These are phyloP conservation scores for Tolypocladium inflatum DNA, from an alignment of 2,329 filamentous ascomycete species.

Conservation along the genomic window DNA sequence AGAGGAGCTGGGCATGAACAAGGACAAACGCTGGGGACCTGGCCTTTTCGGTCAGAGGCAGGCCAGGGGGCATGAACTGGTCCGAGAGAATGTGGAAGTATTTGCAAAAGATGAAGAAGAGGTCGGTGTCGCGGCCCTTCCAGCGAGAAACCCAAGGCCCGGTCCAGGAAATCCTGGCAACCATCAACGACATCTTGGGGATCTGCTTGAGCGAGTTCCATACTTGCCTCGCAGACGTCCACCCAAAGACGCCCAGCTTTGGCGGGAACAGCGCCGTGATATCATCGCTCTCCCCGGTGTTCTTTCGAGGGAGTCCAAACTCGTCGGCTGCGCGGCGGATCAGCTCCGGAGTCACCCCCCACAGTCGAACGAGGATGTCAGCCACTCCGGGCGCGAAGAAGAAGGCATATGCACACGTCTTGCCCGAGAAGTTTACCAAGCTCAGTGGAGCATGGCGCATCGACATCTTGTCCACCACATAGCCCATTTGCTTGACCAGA, in stretches of 20 bases:
- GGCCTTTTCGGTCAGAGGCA: constrained; percentile 45
- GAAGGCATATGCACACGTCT: constrained; percentile 86
- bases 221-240: constrained; percentile 41
- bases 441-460: constrained; percentile 56
- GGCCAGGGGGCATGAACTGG: constrained; percentile 54
- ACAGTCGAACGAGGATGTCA: constrained; percentile 73
- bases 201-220: constrained; percentile 54
- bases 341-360: constrained; percentile 60
- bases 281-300: constrained; percentile 48
- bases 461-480: constrained; percentile 85
- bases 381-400: constrained; percentile 84
- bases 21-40: constrained; percentile 69
- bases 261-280: constrained; percentile 63
- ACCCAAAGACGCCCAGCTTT: constrained; percentile 46
- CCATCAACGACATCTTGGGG: constrained; percentile 54
- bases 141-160: constrained; percentile 78
- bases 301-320: constrained; percentile 52
- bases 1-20: constrained; percentile 73
- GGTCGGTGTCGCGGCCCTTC: constrained; percentile 78
- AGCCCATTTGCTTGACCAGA: constrained; percentile 70
- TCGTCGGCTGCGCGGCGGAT: constrained; percentile 65
- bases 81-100: constrained; percentile 73
- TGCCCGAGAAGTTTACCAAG: constrained; percentile 78
- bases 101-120: constrained; percentile 88
- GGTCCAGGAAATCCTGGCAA: constrained; percentile 71